phyloP scores from a whole-genome alignment of 371 early-diverging fungal genomes.

The Lichtheimia hyalospora region DNA sequence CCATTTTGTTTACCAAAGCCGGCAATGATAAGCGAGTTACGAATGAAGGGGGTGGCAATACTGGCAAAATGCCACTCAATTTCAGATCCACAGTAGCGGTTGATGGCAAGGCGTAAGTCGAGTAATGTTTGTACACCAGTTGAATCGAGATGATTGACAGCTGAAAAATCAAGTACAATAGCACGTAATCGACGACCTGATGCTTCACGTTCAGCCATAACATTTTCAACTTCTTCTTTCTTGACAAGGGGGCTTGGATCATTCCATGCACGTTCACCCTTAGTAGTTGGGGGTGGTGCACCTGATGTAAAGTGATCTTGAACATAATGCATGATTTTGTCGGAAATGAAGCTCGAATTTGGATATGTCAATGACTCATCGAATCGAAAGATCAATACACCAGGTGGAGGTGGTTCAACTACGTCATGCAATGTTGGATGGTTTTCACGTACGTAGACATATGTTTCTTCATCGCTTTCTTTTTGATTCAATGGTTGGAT shows the following conservation, averaged over 20 bases:
- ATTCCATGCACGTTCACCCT: slow-evolving; percentile 52
- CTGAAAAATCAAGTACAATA: slow-evolving; percentile 63
- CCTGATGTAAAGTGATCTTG: slow-evolving; percentile 28
- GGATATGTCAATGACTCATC: slow-evolving; percentile 70
- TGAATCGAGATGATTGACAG: slow-evolving; percentile 64
- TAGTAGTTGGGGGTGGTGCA: slow-evolving; percentile 16
- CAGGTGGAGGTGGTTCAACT: slow-evolving; percentile 47
- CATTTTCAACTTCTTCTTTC: slow-evolving; percentile 10
- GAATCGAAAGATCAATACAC: slow-evolving; percentile 59
- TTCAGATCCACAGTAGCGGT: slow-evolving; percentile 42
- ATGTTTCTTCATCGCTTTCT: slow-evolving; percentile 16
- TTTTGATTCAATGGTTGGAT: slow-evolving; percentile 6
- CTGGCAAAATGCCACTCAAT: slow-evolving; percentile 48
- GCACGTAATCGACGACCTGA: slow-evolving; percentile 26
- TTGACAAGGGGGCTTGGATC: slow-evolving; percentile 35
- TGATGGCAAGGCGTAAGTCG: slow-evolving; percentile 40
- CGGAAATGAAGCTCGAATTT: slow-evolving; percentile 56
- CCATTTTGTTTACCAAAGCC: slow-evolving; percentile 33
- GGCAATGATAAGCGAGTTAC: slow-evolving; percentile 23
- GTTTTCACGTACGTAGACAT: slow-evolving; percentile 42
- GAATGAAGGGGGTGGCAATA: slow-evolving; percentile 22
- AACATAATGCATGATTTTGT: slow-evolving; percentile 33
- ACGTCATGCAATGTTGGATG: slow-evolving; percentile 31
- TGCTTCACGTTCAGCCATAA: slow-evolving; percentile 6
- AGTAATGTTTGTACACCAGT: slow-evolving; percentile 56